phyloP scores from a whole-genome alignment of 352 stramenopile species.

The Globisporangium cylindrosporum region DNA sequence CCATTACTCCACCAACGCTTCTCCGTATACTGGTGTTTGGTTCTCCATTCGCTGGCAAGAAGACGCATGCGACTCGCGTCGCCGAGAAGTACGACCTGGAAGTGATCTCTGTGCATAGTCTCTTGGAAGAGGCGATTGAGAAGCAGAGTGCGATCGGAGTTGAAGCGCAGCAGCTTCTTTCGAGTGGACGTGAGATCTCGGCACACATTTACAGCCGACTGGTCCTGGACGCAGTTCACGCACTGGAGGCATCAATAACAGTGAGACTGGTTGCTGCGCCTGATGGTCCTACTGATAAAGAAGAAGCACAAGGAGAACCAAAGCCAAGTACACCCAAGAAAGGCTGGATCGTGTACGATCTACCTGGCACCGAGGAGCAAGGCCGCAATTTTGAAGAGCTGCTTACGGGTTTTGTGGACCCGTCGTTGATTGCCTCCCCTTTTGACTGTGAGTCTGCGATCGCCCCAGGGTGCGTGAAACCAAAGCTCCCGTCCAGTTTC shows the following conservation, averaged over 20 bases:
- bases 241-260: conserved; percentile 16
- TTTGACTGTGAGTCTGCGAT: conserved; percentile 59
- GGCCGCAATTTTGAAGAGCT: conserved; percentile 43
- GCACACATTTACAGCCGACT: conserved; percentile 54
- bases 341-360: conserved; percentile 68
- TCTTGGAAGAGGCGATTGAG: conserved; percentile 32
- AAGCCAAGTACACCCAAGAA: conserved; percentile 6
- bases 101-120: conserved; percentile 48
- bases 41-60: conserved; percentile 60
- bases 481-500: conserved; percentile 37
- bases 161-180: conserved; percentile 25
- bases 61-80: conserved; percentile 46
- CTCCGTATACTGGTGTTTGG: conserved; percentile 62
- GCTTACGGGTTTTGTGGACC: conserved; percentile 58
- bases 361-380: conserved; percentile 49
- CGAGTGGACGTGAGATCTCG: conserved; percentile 39
- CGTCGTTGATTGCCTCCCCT: conserved; percentile 31
- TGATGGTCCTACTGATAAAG: neutral
- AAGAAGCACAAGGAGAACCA: neutral
- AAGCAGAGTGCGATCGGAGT: conserved; percentile 29
- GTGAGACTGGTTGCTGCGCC: neutral
- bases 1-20: neutral
- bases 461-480: conserved; percentile 35
- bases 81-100: conserved; percentile 48
- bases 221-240: conserved; percentile 35